Percentiles rank a stretch among this genome's conserved stretches.
phyloP scores from a whole-genome alignment of 2,329 filamentous ascomycete genomes.

The Graphilbum sp. region DNA sequence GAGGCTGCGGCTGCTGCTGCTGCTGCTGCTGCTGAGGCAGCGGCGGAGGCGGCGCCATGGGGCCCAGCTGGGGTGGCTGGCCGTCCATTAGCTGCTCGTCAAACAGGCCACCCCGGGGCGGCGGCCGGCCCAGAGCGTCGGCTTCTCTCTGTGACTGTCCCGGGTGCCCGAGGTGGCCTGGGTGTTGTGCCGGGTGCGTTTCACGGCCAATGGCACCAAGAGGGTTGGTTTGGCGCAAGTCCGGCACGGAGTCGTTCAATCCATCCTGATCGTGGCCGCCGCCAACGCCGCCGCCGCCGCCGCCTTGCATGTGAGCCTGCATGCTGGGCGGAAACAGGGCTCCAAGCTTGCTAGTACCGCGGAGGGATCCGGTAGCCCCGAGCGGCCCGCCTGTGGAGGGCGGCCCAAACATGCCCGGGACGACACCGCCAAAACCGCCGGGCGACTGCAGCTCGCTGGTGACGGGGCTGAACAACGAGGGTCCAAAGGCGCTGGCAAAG shows the following conservation, averaged over 20 bases:
- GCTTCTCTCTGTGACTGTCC: constrained; percentile 37
- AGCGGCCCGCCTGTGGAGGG: constrained; percentile 36
- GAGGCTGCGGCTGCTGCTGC: too few species aligned
- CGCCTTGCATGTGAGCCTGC: constrained; percentile 62
- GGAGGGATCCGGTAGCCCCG: constrained; percentile 48
- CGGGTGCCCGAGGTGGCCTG: too few species aligned
- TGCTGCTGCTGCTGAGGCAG: constrained; percentile 3
- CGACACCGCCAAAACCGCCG: constrained; percentile 39
- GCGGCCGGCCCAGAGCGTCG: constrained; percentile 35
- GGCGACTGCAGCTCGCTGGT: constrained; percentile 60
- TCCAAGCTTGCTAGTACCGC: constrained; percentile 66
- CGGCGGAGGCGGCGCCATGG: constrained; percentile 2
- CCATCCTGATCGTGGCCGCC: too few species aligned
- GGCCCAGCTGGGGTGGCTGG: neutral
- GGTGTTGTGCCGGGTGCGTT: constrained; percentile 29
- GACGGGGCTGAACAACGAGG: constrained; percentile 61
- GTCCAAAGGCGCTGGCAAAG: constrained; percentile 51
- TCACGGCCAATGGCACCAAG: constrained; percentile 52
- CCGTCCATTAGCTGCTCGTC: constrained; percentile 9
- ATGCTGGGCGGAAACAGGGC: constrained; percentile 77
- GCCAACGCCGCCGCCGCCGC: constrained; percentile 50
- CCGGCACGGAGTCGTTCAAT: constrained; percentile 39
- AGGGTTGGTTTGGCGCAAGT: constrained; percentile 43
- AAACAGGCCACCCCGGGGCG: constrained; percentile 11
- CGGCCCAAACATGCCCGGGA: constrained; percentile 12